Base-by-base conservation (phyloP, 495 filamentous ascomycete genomes). In the Pyrenula aspistea region DNA sequence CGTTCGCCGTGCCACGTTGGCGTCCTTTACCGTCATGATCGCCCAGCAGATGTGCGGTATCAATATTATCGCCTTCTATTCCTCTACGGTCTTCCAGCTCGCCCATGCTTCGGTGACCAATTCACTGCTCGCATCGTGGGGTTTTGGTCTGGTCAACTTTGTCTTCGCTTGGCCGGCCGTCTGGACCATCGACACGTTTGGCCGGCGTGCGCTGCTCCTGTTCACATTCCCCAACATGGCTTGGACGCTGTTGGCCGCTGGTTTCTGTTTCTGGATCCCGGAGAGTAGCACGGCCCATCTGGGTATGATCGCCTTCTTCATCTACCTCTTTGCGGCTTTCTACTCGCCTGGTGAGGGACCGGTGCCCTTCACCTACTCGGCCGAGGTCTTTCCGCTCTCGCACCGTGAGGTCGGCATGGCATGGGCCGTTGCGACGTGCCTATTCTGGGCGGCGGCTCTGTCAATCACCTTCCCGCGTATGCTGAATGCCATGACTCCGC, bases 311-410 rank as follows among this genome's bases (percentile, higher is more conserved):
- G 79, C 82, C 12, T 70, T 84, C 49, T 88, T 87, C 62, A 68
- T 88, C 56, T 87, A 82, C 69, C 53, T 88, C 21, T 87, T 86
- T 59, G 77, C 76, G 12, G 79, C 76, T 1, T 85, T 85, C 63
- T 88, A 87, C 70, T 86, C 82, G 2, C 80, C 83, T 1, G 84
- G 84, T 8, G 83, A 84, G 69, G 86, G 84, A 0, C 85, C 85
- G 10, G 84, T 88, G 4, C 84, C 86, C 0, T 88, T 81, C 64
- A 83, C 83, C 2, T 87, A 88, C 63, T 88, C 84, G 10, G 87
- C 88, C 2, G 88, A 93, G 67, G 85, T 88, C 2, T 91, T 91
- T 62, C 88, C 88, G 2, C 74, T 91, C 21, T 86, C 81, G 12
- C 84, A 87, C 63, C 80, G 81, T 62, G 73, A 90, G 68, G 74